Evolutionary conservation across 257 asterid species (phyloP).

Genomic region (Knoxia roxburghii): DNA sequence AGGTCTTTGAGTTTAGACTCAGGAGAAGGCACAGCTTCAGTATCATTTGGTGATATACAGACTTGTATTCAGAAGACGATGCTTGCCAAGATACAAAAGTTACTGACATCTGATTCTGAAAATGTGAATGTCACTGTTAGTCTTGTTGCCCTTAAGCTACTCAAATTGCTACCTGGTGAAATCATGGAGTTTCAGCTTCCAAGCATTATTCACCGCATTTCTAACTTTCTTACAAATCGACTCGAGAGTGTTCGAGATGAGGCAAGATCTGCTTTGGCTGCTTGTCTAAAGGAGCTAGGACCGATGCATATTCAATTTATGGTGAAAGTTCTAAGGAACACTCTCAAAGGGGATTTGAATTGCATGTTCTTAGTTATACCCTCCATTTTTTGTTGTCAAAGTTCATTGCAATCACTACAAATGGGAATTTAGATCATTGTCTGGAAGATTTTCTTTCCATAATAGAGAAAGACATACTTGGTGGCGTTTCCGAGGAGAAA

Average conservation of each 20-base stretch:
- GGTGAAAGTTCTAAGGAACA: conserved; percentile 64
- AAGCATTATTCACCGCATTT: conserved; percentile 77
- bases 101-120: conserved; percentile 60
- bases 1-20: conserved; percentile 24
- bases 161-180: conserved; percentile 79
- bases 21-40: conserved; percentile 21
- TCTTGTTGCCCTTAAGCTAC: conserved; percentile 77
- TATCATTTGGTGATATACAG: conserved; percentile 38
- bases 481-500: conserved; percentile 92
- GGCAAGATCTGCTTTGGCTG: conserved; percentile 86
- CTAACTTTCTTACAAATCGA: conserved; percentile 72
- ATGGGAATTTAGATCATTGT: conserved; percentile 78
- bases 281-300: conserved; percentile 83
- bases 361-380: conserved; percentile 87
- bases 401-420: conserved; percentile 44
- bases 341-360: conserved; percentile 74
- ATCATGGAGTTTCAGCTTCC: conserved; percentile 75
- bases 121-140: conserved; percentile 63
- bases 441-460: conserved; percentile 70
- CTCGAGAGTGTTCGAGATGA: conserved; percentile 85
- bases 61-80: conserved; percentile 44
- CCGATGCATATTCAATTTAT: conserved; percentile 77
- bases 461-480: conserved; percentile 69
- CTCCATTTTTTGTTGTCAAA: conserved; percentile 72
- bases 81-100: conserved; percentile 74